Evolutionary conservation across 768 basidiomycete species (phyloP).

Genomic region (Porphyrellus cyaneotinctus): DNA sequence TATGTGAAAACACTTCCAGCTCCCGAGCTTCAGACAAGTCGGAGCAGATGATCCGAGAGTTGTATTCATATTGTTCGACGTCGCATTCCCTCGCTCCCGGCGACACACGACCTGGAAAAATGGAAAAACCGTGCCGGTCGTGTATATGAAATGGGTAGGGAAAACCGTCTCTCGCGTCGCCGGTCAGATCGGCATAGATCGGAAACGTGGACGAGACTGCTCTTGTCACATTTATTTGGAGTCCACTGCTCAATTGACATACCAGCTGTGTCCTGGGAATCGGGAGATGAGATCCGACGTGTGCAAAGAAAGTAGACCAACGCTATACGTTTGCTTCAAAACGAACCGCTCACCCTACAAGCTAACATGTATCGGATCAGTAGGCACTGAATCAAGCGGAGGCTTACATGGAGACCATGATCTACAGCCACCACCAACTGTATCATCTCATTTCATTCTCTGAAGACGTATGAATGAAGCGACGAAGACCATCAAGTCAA

Average conservation of each 20-base stretch:
- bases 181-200: conserved; percentile 1
- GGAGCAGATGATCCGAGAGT: not conserved
- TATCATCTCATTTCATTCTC: not conserved
- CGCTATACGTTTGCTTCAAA: too few species aligned
- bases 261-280: too few species aligned
- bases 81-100: not conserved
- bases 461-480: not conserved
- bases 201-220: conserved; percentile 1
- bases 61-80: not conserved
- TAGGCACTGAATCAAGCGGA: too few species aligned
- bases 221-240: not conserved
- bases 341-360: too few species aligned
- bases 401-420: too few species aligned
- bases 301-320: too few species aligned
- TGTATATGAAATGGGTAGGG: not conserved
- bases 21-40: not conserved
- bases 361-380: too few species aligned
- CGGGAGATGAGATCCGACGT: not conserved
- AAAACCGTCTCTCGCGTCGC: not conserved
- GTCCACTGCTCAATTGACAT: not conserved
- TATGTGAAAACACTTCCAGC: not conserved
- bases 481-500: not conserved
- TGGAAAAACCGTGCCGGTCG: not conserved
- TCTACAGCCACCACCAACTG: too few species aligned
- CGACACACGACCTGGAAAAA: not conserved